A percentile compares a stretch with the other conserved stretches of the same genome.
These are phyloP conservation scores for Suillus alpinus DNA, from an alignment of 768 basidiomycete genomes.

Conservation along the genomic window DNA sequence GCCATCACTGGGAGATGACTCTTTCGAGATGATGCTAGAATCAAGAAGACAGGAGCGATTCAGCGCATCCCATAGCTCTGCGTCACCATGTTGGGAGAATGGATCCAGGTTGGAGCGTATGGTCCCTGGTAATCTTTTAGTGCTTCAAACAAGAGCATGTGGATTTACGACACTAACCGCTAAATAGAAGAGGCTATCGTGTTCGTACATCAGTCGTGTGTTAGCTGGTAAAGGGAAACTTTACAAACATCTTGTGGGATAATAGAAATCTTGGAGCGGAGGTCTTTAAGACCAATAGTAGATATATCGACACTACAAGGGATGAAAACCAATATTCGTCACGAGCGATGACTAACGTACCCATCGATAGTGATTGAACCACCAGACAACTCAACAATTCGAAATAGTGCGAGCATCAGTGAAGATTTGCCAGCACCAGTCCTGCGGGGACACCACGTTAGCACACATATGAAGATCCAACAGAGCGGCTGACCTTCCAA, in stretches of 20 bases:
- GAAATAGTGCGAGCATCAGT: constrained; percentile 61
- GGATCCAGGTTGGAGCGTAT: constrained; percentile 85
- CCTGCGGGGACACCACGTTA: constrained; percentile 5
- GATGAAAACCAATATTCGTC: constrained; percentile 3
- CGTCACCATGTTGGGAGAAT: constrained; percentile 74
- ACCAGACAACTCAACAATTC: constrained; percentile 62
- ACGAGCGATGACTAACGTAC: constrained; percentile 24
- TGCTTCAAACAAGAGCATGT: constrained; percentile 18
- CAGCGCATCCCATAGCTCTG: constrained; percentile 79
- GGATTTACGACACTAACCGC: constrained; percentile 37
- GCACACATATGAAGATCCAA: neutral
- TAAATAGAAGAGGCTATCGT: constrained; percentile 53
- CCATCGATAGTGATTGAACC: constrained; percentile 67
- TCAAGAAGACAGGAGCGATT: constrained; percentile 79
- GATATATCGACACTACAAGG: constrained; percentile 35
- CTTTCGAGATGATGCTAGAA: constrained; percentile 18
- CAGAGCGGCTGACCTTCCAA: constrained; percentile 43
- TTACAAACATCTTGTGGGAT: constrained; percentile 64
- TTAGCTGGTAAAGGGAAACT: neutral
- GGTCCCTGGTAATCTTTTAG: constrained; percentile 49
- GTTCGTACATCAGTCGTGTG: neutral
- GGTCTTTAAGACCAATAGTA: constrained; percentile 55
- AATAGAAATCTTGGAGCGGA: constrained; percentile 58
- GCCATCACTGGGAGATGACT: constrained; percentile 16
- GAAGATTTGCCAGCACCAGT: constrained; percentile 65